These are phyloP conservation scores for Neurospora sp. DNA, from an alignment of 495 filamentous ascomycete species.

Conservation along the genomic window DNA sequence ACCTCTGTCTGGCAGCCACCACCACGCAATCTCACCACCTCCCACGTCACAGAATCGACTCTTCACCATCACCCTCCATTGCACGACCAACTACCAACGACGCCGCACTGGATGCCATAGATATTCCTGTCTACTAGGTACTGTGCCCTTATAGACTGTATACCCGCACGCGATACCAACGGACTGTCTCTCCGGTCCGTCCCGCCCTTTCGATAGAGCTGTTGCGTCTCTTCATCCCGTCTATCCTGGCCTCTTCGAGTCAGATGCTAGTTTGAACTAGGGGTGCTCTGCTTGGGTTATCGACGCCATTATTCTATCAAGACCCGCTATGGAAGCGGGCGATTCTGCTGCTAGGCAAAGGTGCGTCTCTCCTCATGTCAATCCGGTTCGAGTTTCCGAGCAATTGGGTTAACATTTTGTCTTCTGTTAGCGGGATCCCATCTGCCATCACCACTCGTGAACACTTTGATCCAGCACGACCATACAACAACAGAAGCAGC, in stretches of 20 bases:
- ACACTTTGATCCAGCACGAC: slow-evolving; percentile 23
- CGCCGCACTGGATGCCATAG: background rate
- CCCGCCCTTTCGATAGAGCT: background rate
- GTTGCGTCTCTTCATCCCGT: background rate
- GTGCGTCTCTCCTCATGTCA: slow-evolving; percentile 25
- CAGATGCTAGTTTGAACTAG: slow-evolving; percentile 12
- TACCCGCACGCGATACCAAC: background rate
- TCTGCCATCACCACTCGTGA: slow-evolving; percentile 20
- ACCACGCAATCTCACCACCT: background rate
- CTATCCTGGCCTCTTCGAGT: background rate
- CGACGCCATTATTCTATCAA: slow-evolving; percentile 4
- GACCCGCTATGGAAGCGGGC: slow-evolving; percentile 44
- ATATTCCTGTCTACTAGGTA: background rate
- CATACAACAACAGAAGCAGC: slow-evolving; percentile 24
- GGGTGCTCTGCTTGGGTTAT: slow-evolving; percentile 7
- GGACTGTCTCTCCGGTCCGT: background rate
- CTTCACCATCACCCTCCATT: background rate
- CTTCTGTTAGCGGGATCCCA: slow-evolving; percentile 19
- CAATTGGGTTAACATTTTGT: slow-evolving; percentile 6
- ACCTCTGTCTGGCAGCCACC: background rate
- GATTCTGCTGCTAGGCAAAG: slow-evolving; percentile 40
- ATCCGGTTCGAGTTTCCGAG: background rate
- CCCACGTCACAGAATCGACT: background rate
- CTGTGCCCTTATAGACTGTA: background rate
- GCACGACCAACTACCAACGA: background rate